Evolutionary conservation across 1,284 basidiomycete genomes (phyloP), one percentile per base, ranked within the genome.

Genomic region (Ceratobasidium sp.): DNA sequence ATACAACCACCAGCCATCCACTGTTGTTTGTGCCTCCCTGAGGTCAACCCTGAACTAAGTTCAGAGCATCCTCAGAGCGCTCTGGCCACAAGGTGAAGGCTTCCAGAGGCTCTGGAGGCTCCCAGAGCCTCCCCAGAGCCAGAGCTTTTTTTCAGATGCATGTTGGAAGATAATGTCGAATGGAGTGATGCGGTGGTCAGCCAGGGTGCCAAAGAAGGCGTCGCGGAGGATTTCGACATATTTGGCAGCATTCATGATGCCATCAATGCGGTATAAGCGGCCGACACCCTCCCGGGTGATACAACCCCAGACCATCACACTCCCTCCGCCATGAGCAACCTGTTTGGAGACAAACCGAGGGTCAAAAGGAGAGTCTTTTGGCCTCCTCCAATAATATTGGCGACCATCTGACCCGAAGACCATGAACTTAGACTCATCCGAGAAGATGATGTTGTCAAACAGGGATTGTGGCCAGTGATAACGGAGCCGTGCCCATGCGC

Each of bases 241-340:
- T 5, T 33, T 41, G 10, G 38, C 50, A n/a, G 46, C 52, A 10
- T n/a, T 70, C 16, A 70, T 33, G 1, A 5, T 41, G 48, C 68
- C 54, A 16, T 70, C 27, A n/a, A 70, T 57, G 35, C 10, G 10
- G 48, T 54, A 52, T 54, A 64, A 52, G 5, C 23, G 71, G 14
- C 73, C 62, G 52, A 76, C 73, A 18, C 62, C 73, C 48, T 66
- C 62, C 23, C 50, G 44, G n/a, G 52, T 65, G 18, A 76, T 66
- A 44, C 71, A 76, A 27, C 73, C 73, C 73, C 62, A 76, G 35
- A 69, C 30, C 30, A 77, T 38, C 38, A 77, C 44, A 4, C 76
- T 27, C 10, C 50, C 66, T n/a, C 62, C 48, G 30, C 48, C 73
- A 33, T 62, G 27, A 62, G 41, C 12, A 38, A 33, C 41, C 46